A percentile compares a stretch with the other conserved stretches of the same genome.
Evolutionary conservation across 805 yeast species (phyloP).

Genomic region (Ogataea allantospora): DNA sequence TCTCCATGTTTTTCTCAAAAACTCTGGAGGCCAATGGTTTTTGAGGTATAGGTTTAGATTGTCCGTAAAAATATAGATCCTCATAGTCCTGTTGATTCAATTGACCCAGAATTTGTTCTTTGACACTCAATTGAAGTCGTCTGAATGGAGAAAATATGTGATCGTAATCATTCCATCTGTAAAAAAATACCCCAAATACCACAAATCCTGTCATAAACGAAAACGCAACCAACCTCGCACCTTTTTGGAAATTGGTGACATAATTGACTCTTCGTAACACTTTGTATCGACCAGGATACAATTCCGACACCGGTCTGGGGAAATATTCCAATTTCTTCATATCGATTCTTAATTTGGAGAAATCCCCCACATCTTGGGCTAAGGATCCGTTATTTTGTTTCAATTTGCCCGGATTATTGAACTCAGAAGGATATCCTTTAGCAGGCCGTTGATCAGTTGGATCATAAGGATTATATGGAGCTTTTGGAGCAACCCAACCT

Average conservation of each 20-base stretch:
- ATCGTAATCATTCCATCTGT: conserved; percentile 82
- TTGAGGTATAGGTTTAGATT: conserved; percentile 38
- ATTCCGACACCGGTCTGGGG: conserved; percentile 70
- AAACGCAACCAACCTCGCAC: conserved; percentile 57
- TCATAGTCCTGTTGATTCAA: conserved; percentile 59
- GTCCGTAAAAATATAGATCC: conserved; percentile 51
- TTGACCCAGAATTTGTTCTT: conserved; percentile 52
- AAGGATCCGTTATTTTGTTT: conserved; percentile 43
- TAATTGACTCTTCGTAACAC: conserved; percentile 60
- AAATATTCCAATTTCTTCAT: conserved; percentile 72
- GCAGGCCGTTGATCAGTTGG: conserved; percentile 75
- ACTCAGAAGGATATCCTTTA: conserved; percentile 84
- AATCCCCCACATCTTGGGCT: conserved; percentile 68
- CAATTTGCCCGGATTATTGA: conserved; percentile 59
- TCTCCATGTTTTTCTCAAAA: conserved; percentile 40
- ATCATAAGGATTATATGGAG: conserved; percentile 85
- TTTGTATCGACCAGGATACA: conserved; percentile 78
- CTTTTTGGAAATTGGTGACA: conserved; percentile 52
- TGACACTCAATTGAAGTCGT: conserved; percentile 54
- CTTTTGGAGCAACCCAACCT: conserved; percentile 79
- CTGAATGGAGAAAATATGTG: conserved; percentile 70
- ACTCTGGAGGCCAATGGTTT: conserved; percentile 36
- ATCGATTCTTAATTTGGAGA: conserved; percentile 65
- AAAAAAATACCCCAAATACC: conserved; percentile 65
- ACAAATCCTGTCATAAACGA: conserved; percentile 48